Evolutionary conservation across 2,329 filamentous ascomycete species (phyloP), one percentile per base, ranked within the genome.

Genomic region (Colletotrichum sp.): DNA sequence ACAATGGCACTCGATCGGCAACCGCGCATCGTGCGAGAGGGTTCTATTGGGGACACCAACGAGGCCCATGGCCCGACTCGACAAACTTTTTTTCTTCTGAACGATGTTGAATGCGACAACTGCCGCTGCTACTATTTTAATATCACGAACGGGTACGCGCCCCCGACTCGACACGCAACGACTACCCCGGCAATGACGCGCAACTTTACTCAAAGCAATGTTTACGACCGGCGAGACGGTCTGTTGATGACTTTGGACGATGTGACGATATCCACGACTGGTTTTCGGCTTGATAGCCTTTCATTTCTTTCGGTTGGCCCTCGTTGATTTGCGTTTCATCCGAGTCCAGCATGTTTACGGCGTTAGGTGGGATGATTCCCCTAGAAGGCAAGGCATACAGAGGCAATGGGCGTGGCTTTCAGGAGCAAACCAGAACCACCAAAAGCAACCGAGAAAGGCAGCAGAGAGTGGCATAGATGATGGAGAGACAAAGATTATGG

Each of bases 191-290:
- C 57, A 49, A 52, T 57, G 57, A 49, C 65, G 34, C 16, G 72
- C 60, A 62, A 49, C 49, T 18, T 60, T 75, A 49, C 71, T n/a
- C 59, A 66, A 39, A 71, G 57, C 71, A 77, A 67, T 73, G 59
- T 60, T 77, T 67, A 69, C 64, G 72, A 62, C 71, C 66, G 62
- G 34, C 13, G 15, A n/a, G 70, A 67, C 57, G 75, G 71, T 71
- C 65, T 66, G 64, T 70, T 77, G 39, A 77, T 57, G 75, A 78
- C 67, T 69, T 57, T 74, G 71, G 69, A 78, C 71, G 77, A 78
- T 70, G 73, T 78, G 57, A 78, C 71, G 77, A 78, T 74, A 78
- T 72, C 63, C 74, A 78, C 68, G 77, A 78, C 62, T 71, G 57
- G 66, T 74, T 77, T 77, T 55, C 64, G 52, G 52, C 67, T 62